These are phyloP conservation scores for Podospora tetraspora DNA, from an alignment of 495 filamentous ascomycete genomes.

Conservation along the genomic window DNA sequence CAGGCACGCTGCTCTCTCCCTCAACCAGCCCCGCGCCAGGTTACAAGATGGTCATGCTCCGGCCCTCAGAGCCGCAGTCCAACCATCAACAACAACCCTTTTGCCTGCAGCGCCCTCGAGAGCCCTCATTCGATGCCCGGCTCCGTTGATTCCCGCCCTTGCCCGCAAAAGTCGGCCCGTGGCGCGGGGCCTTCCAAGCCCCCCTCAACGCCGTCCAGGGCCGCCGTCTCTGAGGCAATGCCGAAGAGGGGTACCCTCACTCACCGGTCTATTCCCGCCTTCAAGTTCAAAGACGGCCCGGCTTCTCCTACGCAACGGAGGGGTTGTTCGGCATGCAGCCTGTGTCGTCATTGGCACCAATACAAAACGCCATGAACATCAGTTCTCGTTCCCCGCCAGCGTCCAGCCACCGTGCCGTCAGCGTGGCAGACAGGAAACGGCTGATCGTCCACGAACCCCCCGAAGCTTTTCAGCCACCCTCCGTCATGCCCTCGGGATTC, in stretches of 20 bases:
- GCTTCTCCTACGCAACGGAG: too few relatives aligned
- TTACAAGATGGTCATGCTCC: background rate
- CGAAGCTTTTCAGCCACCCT: background rate
- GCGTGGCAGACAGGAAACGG: background rate
- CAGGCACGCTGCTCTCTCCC: slow-evolving; percentile 5
- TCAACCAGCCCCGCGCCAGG: background rate
- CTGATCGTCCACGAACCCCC: background rate
- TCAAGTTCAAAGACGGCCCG: background rate
- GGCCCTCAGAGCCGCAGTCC: background rate
- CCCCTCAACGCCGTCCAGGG: background rate
- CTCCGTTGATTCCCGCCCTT: background rate
- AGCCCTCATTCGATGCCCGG: background rate
- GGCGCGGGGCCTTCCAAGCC: background rate
- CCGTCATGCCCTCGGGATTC: background rate
- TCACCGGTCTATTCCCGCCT: background rate
- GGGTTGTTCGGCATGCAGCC: background rate
- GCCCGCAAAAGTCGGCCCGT: background rate
- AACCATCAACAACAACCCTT: background rate
- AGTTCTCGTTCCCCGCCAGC: background rate
- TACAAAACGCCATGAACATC: background rate
- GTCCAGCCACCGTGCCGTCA: background rate
- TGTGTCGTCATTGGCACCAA: background rate
- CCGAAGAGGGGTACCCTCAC: background rate
- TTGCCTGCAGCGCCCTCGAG: background rate
- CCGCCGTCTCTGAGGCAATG: background rate